Conservation (phyloP, 169 alveolate species). For the Plasmodium cynomolgi region DNA sequence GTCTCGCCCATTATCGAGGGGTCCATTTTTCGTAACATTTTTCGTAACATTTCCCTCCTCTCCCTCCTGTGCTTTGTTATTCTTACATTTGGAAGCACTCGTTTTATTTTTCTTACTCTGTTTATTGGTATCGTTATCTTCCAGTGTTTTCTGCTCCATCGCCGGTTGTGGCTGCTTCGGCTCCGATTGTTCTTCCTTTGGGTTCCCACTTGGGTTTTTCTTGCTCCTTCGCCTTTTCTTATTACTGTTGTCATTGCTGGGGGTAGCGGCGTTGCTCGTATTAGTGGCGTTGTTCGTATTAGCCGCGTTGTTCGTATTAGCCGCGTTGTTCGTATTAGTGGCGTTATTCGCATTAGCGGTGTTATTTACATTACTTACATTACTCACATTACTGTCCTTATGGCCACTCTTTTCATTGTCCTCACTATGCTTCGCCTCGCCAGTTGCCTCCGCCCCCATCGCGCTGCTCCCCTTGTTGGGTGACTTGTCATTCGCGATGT, state of each 20-base stretch:
- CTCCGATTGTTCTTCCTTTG: background rate
- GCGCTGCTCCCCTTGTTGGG: background rate
- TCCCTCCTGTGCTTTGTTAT: background rate
- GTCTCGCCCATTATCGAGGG: background rate
- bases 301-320: background rate
- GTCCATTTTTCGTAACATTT: background rate
- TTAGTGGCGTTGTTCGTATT: too few species aligned
- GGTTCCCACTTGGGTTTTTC: background rate
- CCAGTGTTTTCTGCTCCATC: background rate
- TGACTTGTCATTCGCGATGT: background rate
- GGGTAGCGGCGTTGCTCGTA: background rate
- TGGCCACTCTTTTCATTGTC: background rate
- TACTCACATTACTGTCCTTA: background rate
- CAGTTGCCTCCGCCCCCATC: background rate
- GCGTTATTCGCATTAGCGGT: background rate
- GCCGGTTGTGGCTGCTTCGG: background rate
- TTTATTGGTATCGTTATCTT: background rate
- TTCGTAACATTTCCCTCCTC: background rate
- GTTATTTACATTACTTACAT: background rate
- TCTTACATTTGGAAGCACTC: background rate
- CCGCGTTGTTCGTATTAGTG: background rate
- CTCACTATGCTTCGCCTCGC: background rate
- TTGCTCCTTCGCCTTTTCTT: background rate
- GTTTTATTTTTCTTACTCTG: background rate
- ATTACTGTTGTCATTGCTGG: background rate